Conservation (phyloP, 2,329 filamentous ascomycete genomes). For the Neofusicoccum laricinum region DNA sequence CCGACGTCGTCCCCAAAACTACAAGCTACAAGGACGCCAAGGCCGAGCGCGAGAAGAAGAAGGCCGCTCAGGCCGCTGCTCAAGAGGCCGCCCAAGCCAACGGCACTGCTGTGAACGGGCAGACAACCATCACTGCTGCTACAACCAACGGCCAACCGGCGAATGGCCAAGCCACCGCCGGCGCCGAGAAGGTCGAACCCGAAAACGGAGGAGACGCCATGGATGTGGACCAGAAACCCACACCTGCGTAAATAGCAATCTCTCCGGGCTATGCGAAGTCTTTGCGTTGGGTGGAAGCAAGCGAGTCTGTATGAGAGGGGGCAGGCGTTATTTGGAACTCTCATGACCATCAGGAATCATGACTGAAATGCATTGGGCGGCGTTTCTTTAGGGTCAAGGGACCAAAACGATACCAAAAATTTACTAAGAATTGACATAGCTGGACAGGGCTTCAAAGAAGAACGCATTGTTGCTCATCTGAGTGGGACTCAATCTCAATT, state of each 20-base stretch:
- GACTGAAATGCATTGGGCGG: not conserved
- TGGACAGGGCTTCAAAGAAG: too few relatives aligned
- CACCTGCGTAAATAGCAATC: not conserved
- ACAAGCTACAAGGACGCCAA: constrained; percentile 77
- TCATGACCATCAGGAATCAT: not conserved
- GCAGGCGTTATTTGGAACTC: not conserved
- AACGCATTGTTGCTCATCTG: not conserved
- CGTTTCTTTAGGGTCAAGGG: not conserved
- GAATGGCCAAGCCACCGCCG: not conserved
- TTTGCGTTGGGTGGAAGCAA: too few relatives aligned
- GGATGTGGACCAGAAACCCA: constrained; percentile 7
- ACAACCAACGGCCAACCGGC: not conserved
- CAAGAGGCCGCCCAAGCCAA: not conserved
- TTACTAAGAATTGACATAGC: not conserved
- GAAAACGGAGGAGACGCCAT: constrained; percentile 7
- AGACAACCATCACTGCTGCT: not conserved
- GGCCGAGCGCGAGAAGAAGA: constrained; percentile 51
- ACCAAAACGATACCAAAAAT: constrained; percentile 8
- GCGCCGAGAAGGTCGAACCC: not conserved
- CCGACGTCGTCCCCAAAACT: constrained; percentile 86
- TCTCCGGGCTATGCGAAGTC: too few relatives aligned
- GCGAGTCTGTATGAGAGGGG: not conserved
- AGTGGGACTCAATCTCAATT: not conserved
- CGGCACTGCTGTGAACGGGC: constrained; percentile 3
- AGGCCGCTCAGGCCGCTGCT: not conserved